Base-by-base conservation (phyloP, 2,329 filamentous ascomycete species). In the Exophiala calicioides region DNA sequence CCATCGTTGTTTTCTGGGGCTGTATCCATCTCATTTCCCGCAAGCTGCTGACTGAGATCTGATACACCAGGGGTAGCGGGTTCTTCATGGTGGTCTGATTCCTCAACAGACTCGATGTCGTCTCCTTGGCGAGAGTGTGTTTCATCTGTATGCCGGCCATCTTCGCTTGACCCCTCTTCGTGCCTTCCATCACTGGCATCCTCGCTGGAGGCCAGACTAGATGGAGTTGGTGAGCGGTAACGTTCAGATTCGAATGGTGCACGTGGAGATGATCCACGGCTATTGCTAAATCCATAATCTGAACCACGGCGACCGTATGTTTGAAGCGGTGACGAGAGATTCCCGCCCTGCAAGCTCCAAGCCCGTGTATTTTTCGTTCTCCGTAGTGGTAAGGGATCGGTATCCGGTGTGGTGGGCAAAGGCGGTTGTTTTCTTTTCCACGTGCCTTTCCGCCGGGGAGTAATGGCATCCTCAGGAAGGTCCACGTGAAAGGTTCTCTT, bases 401-500 rank as follows among this genome's bases (percentile, higher is more conserved):
- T 40, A 24, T 54, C 52, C 0, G 53, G 56, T 2, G 49, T 55
- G 15, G 38, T 50, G n/a, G 44, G 76, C 75, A 54, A 75, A 41
- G 62, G 75, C 53, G 69, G 75, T 56, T 73, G 69, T 60, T 78
- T 76, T 1, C 84, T 82, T 20, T 77, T 83, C 82, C 85, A 88
- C 10, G 85, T 82, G 54, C 76, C 80, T 68, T 83, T 85, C 60
- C 77, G 82, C 40, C 80, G 71, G 1, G 84, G 85, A 1, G 79
- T 80, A 56, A 79, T 75, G 8, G 84, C 82, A 46, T 78, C 75
- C 58, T 87, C 82, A 0, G 88, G 88, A 13, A 93, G 70, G 39
- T 85, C 78, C 8, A 91, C 82, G 0, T 81, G 84, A 58, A 94
- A 94, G 3, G 79, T 78, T 50, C 89, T 78, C 60, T 84, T 78